These are phyloP conservation scores for Aspergillus thermomutatus DNA, from an alignment of 2,329 filamentous ascomycete species.

Conservation along the genomic window DNA sequence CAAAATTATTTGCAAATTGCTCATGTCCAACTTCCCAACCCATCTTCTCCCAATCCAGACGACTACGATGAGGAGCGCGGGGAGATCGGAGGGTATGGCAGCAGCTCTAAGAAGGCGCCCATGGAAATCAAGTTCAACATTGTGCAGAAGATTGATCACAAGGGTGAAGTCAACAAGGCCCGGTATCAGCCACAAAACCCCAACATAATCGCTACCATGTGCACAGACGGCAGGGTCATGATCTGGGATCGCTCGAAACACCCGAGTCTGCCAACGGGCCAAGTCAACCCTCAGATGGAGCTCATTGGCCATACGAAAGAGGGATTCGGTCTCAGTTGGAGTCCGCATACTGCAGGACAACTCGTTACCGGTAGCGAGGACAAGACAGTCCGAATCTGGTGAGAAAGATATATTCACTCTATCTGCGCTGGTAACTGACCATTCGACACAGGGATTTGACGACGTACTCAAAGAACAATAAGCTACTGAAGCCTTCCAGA, in stretches of 20 bases:
- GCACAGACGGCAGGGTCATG: constrained; percentile 80
- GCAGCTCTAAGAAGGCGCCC: constrained; percentile 62
- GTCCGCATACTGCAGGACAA: constrained; percentile 73
- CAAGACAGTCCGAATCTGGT: constrained; percentile 87
- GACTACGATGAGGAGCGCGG: constrained; percentile 90
- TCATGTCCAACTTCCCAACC: constrained; percentile 86
- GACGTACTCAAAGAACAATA: constrained; percentile 67
- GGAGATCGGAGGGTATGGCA: constrained; percentile 91
- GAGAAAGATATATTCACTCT: constrained; percentile 27
- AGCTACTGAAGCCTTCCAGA: constrained; percentile 65
- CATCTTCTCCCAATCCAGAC: constrained; percentile 64
- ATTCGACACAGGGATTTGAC: constrained; percentile 66
- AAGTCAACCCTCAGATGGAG: constrained; percentile 76
- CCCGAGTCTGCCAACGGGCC: constrained; percentile 69
- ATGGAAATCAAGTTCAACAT: constrained; percentile 80
- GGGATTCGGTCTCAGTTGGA: constrained; percentile 93
- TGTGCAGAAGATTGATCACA: constrained; percentile 93
- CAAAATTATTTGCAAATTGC: constrained; percentile 94
- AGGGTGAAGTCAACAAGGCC: constrained; percentile 96
- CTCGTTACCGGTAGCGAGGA: constrained; percentile 91
- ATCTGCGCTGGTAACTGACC: constrained; percentile 2
- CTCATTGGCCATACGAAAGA: constrained; percentile 81
- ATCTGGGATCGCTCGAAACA: constrained; percentile 97
- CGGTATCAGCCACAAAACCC: constrained; percentile 97
- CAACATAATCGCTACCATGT: constrained; percentile 91